phyloP scores from a whole-genome alignment of 2,329 filamentous ascomycete genomes.

The Hymenoscyphus infarciens region DNA sequence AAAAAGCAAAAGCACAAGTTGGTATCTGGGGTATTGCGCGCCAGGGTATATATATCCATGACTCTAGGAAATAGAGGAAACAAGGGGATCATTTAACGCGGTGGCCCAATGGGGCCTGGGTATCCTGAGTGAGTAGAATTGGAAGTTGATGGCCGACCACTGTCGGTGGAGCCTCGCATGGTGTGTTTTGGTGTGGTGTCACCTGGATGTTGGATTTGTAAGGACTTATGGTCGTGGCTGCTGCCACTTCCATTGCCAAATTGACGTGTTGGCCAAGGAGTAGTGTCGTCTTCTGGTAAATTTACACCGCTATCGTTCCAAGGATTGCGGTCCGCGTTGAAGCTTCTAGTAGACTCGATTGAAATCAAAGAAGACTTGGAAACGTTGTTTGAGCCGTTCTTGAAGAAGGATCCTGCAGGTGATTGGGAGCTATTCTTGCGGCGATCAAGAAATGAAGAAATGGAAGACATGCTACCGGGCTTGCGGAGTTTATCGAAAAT shows the following conservation, averaged over 20 bases:
- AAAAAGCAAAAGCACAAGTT: constrained; percentile 30
- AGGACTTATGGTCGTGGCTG: constrained; percentile 59
- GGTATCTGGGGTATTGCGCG: constrained; percentile 36
- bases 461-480: constrained; percentile 88
- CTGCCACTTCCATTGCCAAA: constrained; percentile 57
- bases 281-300: constrained; percentile 76
- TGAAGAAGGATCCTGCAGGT: constrained; percentile 81
- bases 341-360: constrained; percentile 90
- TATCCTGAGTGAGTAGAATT: constrained; percentile 96
- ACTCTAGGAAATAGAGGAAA: constrained; percentile 33
- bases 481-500: constrained; percentile 94
- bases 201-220: constrained; percentile 63
- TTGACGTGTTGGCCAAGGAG: constrained; percentile 58
- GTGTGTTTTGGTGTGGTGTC: constrained; percentile 82
- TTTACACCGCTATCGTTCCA: constrained; percentile 99
- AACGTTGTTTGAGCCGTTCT: constrained; percentile 80
- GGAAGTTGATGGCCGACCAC: constrained; percentile 88
- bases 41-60: constrained; percentile 38
- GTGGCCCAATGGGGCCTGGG: constrained; percentile 87
- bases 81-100: constrained; percentile 51
- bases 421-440: constrained; percentile 92
- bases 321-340: constrained; percentile 86
- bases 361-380: constrained; percentile 95
- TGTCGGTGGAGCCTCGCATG: constrained; percentile 81
- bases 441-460: constrained; percentile 92